These are phyloP conservation scores for Phyllosticta paracitricarpa DNA, from an alignment of 2,329 filamentous ascomycete species.

Conservation along the genomic window DNA sequence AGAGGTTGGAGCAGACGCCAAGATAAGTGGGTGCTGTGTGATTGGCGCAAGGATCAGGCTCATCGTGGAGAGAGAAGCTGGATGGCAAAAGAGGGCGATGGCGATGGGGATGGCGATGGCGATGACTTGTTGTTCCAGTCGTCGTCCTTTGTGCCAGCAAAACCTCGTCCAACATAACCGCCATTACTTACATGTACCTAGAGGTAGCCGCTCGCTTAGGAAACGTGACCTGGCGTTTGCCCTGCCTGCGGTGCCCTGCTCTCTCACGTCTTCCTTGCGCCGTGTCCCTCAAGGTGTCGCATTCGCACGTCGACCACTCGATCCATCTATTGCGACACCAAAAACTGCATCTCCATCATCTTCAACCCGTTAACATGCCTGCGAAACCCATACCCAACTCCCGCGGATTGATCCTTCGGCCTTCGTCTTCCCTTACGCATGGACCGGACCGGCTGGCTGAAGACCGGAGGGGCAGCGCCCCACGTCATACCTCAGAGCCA, in stretches of 20 bases:
- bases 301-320: not conserved
- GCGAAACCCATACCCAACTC: not conserved
- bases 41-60: no score
- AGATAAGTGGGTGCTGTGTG: no score
- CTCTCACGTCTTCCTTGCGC: not conserved
- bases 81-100: not conserved
- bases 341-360: not conserved
- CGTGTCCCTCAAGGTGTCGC: not conserved
- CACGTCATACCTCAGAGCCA: conserved; percentile 5
- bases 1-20: no score
- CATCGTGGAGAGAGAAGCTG: not conserved
- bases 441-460: not conserved
- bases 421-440: not conserved
- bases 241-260: no score
- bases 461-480: conserved; percentile 3
- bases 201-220: not conserved
- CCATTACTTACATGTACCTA: not conserved
- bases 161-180: not conserved
- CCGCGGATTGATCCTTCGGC: not conserved
- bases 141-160: no score
- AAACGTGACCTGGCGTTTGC: not conserved
- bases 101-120: no score
- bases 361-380: not conserved
- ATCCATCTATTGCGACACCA: not conserved
- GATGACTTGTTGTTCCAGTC: no score